Conservation (phyloP, 257 asterid species). For the Solanum boliviense region DNA sequence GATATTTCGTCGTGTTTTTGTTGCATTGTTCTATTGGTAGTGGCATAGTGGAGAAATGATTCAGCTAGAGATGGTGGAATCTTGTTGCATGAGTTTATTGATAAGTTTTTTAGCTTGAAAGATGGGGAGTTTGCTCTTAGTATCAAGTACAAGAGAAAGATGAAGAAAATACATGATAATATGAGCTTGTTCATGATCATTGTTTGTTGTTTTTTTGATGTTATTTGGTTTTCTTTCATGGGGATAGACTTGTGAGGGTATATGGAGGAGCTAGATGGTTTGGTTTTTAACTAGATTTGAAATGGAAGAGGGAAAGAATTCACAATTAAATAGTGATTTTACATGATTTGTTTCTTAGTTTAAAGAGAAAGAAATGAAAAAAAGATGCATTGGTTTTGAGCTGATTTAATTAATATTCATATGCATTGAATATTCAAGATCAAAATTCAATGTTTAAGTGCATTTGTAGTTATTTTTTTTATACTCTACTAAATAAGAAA, state of each 20-base stretch:
- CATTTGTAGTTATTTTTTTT: not conserved
- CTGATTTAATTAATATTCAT: not conserved
- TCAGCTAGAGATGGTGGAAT: conserved; percentile 19
- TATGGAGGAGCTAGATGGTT: not conserved
- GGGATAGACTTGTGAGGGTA: not conserved
- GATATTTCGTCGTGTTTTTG: conserved; percentile 19
- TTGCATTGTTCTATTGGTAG: conserved; percentile 10
- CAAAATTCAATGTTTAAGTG: not conserved
- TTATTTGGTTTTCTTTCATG: not conserved
- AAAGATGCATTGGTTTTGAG: not conserved
- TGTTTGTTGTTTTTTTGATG: conserved; percentile 9
- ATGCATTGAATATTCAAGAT: not conserved
- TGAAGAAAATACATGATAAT: not conserved
- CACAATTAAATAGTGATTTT: not conserved
- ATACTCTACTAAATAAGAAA: not conserved
- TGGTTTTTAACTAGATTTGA: not conserved
- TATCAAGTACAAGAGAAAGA: not conserved
- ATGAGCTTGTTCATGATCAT: conserved; percentile 1
- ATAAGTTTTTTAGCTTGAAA: not conserved
- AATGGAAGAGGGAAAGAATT: not conserved
- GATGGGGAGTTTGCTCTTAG: not conserved
- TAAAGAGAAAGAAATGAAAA: not conserved
- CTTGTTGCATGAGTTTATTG: conserved; percentile 15
- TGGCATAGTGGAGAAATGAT: conserved; percentile 24
- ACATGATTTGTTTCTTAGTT: not conserved